These are phyloP conservation scores for Paramecium primaurelia DNA, from an alignment of 73 alveolate species.

Conservation along the genomic window DNA sequence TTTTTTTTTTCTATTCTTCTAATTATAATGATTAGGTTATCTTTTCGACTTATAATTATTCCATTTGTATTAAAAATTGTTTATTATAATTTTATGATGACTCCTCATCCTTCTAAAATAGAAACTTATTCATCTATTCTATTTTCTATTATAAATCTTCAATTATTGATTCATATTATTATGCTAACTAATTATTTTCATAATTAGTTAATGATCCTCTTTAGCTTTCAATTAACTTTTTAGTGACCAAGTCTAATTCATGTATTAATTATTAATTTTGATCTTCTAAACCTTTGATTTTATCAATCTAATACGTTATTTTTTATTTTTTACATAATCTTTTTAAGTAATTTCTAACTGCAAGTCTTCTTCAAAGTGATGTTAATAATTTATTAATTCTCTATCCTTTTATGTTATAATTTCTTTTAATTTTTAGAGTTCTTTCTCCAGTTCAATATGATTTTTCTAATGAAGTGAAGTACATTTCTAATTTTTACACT, in stretches of 20 bases:
- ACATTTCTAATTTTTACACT: neutral
- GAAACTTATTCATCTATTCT: neutral
- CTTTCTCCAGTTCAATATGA: neutral
- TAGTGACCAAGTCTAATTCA: slow-evolving; percentile 1
- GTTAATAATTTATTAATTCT: neutral
- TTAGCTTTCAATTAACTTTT: neutral
- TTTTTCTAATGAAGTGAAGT: neutral
- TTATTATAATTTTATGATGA: neutral
- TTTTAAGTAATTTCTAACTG: neutral
- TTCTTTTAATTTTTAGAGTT: neutral
- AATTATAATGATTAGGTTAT: neutral
- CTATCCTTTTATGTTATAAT: neutral
- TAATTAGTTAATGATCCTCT: neutral
- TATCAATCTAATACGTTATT: neutral
- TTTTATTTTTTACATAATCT: neutral
- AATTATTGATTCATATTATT: neutral
- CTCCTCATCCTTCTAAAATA: neutral
- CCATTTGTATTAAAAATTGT: neutral
- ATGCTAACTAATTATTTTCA: neutral
- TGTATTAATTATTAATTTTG: neutral
- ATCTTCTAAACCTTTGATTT: neutral
- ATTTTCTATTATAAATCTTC: neutral
- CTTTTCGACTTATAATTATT: neutral
- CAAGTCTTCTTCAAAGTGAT: neutral
- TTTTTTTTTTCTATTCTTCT: neutral